Evolutionary conservation across 2,329 filamentous ascomycete genomes (phyloP).

Genomic region (Pseudogymnoascus sp.): DNA sequence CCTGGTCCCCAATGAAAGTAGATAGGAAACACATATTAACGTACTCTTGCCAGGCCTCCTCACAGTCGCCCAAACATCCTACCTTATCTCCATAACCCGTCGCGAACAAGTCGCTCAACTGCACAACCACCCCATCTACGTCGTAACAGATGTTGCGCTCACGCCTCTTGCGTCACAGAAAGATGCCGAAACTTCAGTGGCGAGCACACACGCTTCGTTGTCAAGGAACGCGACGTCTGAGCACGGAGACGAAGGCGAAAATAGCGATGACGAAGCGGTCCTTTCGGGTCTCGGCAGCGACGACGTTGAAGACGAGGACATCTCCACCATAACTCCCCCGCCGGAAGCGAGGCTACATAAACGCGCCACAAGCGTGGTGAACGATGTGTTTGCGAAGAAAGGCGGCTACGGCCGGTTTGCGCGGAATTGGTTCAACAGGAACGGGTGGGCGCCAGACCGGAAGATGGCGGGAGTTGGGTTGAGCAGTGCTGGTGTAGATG

Average conservation of each 20-base stretch:
- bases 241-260: conserved; percentile 33
- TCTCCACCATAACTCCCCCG: conserved; percentile 5
- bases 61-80: conserved; percentile 71
- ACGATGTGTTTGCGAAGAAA: conserved; percentile 78
- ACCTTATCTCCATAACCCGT: conserved; percentile 77
- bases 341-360: conserved; percentile 15
- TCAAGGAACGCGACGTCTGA: conserved; percentile 18
- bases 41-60: conserved; percentile 58
- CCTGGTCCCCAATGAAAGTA: not conserved
- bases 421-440: conserved; percentile 81
- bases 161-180: conserved; percentile 73
- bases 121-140: conserved; percentile 73
- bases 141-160: conserved; percentile 81
- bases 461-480: not conserved
- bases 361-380: conserved; percentile 58
- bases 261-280: conserved; percentile 41
- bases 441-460: conserved; percentile 62
- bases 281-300: conserved; percentile 28
- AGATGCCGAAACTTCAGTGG: conserved; percentile 68
- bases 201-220: conserved; percentile 46
- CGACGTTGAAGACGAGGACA: conserved; percentile 38
- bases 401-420: conserved; percentile 87
- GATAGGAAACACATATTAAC: not conserved
- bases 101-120: conserved; percentile 86
- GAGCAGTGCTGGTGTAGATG: not conserved